These are phyloP conservation scores for Aotearoamyces nothofagi DNA, from an alignment of 2,329 filamentous ascomycete species.

Conservation along the genomic window DNA sequence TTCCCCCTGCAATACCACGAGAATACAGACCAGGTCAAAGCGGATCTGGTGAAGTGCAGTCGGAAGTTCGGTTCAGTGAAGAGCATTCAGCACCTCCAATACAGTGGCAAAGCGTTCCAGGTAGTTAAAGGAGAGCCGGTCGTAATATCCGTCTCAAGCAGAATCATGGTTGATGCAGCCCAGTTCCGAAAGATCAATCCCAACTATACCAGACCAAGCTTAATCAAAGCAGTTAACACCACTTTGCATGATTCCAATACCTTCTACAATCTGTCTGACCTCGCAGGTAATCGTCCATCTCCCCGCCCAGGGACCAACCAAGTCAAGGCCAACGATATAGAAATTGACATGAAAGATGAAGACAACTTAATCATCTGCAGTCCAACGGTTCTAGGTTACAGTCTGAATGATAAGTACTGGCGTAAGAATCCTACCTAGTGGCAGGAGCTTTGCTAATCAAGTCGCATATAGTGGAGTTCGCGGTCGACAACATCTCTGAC, in stretches of 20 bases:
- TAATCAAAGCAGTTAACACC: not conserved
- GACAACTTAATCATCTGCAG: not conserved
- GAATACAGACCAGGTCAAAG: conserved; percentile 7
- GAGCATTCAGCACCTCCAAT: conserved; percentile 15
- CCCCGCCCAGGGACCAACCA: too few relatives aligned
- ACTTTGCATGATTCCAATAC: not conserved
- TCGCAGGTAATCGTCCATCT: too few relatives aligned
- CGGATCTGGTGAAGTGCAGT: conserved; percentile 13
- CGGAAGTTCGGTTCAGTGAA: conserved; percentile 15
- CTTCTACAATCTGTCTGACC: not conserved
- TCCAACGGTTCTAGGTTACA: not conserved
- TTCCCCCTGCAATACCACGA: conserved; percentile 18
- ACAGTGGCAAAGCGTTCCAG: conserved; percentile 17
- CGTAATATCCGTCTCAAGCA: conserved; percentile 10
- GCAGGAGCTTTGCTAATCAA: conserved; percentile 1
- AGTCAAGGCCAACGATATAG: conserved; percentile 1
- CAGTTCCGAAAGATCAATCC: conserved; percentile 15
- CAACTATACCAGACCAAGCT: conserved; percentile 10
- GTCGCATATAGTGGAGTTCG: conserved; percentile 4
- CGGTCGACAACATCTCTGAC: conserved; percentile 5
- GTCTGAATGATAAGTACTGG: conserved; percentile 6
- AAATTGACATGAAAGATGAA: conserved; percentile 1
- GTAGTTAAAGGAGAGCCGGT: conserved; percentile 12
- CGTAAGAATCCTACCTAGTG: conserved; percentile 3
- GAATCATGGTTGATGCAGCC: conserved; percentile 16